Evolutionary conservation across 305 asterid genomes (phyloP).

Genomic region (Fraxinus angustifolia): DNA sequence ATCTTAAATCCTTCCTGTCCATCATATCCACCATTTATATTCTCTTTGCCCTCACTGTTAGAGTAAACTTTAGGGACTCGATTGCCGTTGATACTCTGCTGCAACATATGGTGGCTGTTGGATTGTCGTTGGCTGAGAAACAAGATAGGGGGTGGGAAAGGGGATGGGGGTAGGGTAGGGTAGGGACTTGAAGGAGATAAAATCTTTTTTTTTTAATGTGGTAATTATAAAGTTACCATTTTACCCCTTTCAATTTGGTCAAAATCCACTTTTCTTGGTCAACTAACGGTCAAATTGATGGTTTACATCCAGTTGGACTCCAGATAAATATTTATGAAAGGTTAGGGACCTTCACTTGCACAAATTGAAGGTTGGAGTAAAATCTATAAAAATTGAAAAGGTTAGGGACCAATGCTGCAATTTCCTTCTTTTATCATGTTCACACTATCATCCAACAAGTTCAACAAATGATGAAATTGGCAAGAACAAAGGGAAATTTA

Average conservation of each 20-base stretch:
- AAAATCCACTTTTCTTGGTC: neutral
- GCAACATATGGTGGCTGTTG: neutral
- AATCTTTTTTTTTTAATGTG: neutral
- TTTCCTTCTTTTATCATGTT: neutral
- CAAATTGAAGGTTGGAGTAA: too few relatives aligned
- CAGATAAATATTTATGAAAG: too few relatives aligned
- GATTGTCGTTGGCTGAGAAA: neutral
- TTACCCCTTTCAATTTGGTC: neutral
- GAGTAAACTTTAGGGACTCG: neutral
- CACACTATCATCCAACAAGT: neutral
- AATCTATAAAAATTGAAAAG: too few relatives aligned
- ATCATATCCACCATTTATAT: neutral
- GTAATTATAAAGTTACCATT: neutral
- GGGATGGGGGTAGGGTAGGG: neutral
- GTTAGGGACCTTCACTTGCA: too few relatives aligned
- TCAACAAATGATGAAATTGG: neutral
- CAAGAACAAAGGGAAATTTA: neutral
- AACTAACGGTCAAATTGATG: neutral
- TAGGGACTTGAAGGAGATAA: neutral
- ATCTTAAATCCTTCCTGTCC: neutral
- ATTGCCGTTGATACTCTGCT: neutral
- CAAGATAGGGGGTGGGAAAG: too few relatives aligned
- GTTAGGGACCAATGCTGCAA: neutral
- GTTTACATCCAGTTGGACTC: neutral
- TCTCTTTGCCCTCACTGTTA: neutral